Evolutionary conservation across 2,329 filamentous ascomycete genomes (phyloP), one percentile per base, ranked within the genome.

Genomic region (Fusarium pininemorale): DNA sequence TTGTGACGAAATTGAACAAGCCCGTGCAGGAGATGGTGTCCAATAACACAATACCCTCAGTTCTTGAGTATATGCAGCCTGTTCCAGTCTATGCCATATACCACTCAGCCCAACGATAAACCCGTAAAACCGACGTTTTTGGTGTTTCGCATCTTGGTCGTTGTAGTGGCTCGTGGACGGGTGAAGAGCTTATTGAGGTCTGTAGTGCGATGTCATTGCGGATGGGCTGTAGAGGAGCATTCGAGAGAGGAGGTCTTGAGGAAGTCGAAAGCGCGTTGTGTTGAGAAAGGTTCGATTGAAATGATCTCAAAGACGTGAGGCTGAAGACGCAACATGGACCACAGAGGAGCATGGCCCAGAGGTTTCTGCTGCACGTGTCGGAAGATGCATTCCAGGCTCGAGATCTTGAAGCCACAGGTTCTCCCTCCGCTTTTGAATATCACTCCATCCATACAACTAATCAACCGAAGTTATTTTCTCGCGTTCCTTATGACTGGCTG

Each of bases 401-500:
- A 1, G 41, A 44, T 44, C 15, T 10, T 44, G 41, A 3, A 0
- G 2, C 47, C 51, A 44, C 63, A 56, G 28, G 37, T 53, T 53
- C 48, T 57, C 41, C 47, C 6, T 38, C 48, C 60, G 55, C 44
- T 59, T 67, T 75, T 55, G 41, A 67, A 39, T 48, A 26, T 41
- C n/a, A 47, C 24, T 55, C 58, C 32, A 45, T 39, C 56, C 24
- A 74, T 32, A 53, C 39, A 37, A 37, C 51, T 35, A 6, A 44
- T 42, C 53, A 24, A 37, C 37, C 35, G 14, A 14, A 16, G 24
- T 22, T 8, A 37, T 20, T 44, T 47, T 41, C 45, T 47, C 67
- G 26, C 54, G 30, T 37, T 26, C 45, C 75, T 76, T 85, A 89
- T 79, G 86, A 88, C 77, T 88, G 85, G 85, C 85, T 90, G 80